Base-by-base conservation (phyloP, 768 basidiomycete genomes). In the Leccinum incarnatum region DNA sequence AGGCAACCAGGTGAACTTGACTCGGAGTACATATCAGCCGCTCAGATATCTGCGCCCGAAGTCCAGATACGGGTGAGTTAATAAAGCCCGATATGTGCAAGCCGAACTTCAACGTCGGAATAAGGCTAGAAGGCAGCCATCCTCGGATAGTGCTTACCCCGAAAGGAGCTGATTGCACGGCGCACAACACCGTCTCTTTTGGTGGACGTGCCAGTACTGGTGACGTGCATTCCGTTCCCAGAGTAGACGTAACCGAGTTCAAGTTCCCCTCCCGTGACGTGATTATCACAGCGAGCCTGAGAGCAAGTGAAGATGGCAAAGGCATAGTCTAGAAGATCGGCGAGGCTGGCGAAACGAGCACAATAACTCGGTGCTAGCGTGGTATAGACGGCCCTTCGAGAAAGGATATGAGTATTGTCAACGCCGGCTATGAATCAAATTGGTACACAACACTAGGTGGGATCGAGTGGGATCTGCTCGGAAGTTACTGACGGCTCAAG, bases 81-180 rank as follows among this genome's bases (percentile, higher is more conserved):
- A 61, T 62, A 57, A 48, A 52, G 10, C 61, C 61, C 19, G 54
- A 36, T 61, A 40, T 36, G 21, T 36, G 6, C 30, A 17, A 19
- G 15, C 48, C 48, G 48, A 15, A 7, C 14, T 36, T 0, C 14
- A 36, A 36, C 36, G 36, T 36, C 15, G 36, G 36, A 36, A 36
- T 36, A 36, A 36, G 36, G 36, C 36, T 36, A 36, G 36, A 34
- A 12, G 32, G 5, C 32, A 14, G 32, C 32, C 32, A 34, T 34
- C 32, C 12, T 34, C 12, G 32, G 10, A 21, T 25, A 23, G 3
- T 21, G 46, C 19, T 15, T 25, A 5, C 1, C 48, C 50, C 27
- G 25, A 27, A 54, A 34, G 25, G 54, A 53, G 54, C 15, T 23
- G 25, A 36, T 37, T 36, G 27, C 32, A 56, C 11, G 55, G 27